These are phyloP conservation scores for Alternaria sp. DNA, from an alignment of 2,329 filamentous ascomycete species.

Conservation along the genomic window DNA sequence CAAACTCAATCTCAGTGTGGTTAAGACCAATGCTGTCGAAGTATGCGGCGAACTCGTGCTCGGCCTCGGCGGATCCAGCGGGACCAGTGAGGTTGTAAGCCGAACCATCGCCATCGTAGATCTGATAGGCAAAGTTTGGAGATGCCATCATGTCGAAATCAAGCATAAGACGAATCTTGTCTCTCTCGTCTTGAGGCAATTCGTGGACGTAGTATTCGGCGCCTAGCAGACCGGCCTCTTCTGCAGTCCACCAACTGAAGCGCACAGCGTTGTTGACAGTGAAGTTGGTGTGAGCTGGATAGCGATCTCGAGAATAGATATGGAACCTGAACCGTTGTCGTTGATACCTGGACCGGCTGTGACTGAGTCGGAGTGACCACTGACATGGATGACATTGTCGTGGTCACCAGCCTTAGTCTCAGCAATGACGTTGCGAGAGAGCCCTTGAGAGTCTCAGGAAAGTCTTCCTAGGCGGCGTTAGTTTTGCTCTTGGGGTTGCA, in stretches of 20 bases:
- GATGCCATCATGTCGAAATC: slow-evolving; percentile 77
- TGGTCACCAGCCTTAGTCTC: slow-evolving; percentile 67
- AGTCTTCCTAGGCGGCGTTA: slow-evolving; percentile 61
- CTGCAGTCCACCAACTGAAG: slow-evolving; percentile 71
- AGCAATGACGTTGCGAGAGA: slow-evolving; percentile 74
- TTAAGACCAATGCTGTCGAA: slow-evolving; percentile 44
- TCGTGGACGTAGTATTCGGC: slow-evolving; percentile 65
- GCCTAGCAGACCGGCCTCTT: slow-evolving; percentile 70
- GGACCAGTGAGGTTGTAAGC: slow-evolving; percentile 64
- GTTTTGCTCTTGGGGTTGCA: not conserved
- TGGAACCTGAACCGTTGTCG: slow-evolving; percentile 75
- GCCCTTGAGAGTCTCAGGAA: slow-evolving; percentile 65
- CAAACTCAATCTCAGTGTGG: slow-evolving; percentile 74
- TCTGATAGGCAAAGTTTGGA: slow-evolving; percentile 65
- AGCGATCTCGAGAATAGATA: slow-evolving; percentile 67
- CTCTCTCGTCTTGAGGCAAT: slow-evolving; percentile 59
- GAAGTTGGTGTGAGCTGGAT: slow-evolving; percentile 71
- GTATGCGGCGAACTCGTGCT: slow-evolving; percentile 63
- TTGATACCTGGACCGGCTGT: slow-evolving; percentile 75
- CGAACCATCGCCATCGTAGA: slow-evolving; percentile 67
- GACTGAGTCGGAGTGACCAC: slow-evolving; percentile 69
- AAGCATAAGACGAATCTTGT: slow-evolving; percentile 71
- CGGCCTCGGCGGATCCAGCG: slow-evolving; percentile 72
- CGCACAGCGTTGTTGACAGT: slow-evolving; percentile 72
- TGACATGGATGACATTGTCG: slow-evolving; percentile 65